Evolutionary conservation across 257 asterid species (phyloP).

Genomic region (Penstemon newberryi): DNA sequence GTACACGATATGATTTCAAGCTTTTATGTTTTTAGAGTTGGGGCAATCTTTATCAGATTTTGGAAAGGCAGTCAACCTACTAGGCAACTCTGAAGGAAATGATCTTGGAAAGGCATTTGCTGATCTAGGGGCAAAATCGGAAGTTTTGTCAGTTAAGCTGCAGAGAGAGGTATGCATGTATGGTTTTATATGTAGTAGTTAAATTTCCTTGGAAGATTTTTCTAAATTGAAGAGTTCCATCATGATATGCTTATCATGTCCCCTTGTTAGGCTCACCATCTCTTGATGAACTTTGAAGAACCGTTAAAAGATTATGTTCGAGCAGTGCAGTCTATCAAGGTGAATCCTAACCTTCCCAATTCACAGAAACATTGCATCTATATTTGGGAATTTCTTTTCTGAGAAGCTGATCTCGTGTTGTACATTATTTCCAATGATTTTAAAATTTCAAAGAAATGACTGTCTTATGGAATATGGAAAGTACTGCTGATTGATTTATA

Average conservation of each 20-base stretch:
- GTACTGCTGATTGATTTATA: conserved; percentile 1
- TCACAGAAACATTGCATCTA: conserved; percentile 3
- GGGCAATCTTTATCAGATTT: conserved; percentile 89
- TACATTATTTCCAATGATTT: not conserved
- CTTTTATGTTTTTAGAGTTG: conserved; percentile 53
- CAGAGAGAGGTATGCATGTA: conserved; percentile 81
- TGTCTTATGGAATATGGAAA: not conserved
- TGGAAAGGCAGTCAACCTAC: conserved; percentile 92
- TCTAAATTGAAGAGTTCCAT: conserved; percentile 8
- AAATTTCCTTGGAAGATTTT: conserved; percentile 20
- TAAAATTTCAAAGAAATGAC: not conserved
- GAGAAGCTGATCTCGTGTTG: not conserved
- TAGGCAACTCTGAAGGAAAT: conserved; percentile 77
- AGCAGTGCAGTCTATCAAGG: conserved; percentile 97
- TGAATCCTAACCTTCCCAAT: conserved; percentile 34
- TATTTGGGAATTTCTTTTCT: conserved; percentile 10
- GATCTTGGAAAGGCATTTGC: conserved; percentile 90
- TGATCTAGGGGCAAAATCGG: conserved; percentile 87
- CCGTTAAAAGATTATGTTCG: conserved; percentile 95
- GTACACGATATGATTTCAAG: conserved; percentile 20
- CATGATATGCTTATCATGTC: conserved; percentile 8
- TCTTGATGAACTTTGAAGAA: conserved; percentile 94
- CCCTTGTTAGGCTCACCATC: conserved; percentile 79
- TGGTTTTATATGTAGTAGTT: conserved; percentile 14
- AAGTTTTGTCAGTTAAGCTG: conserved; percentile 66